These are phyloP conservation scores for Suillus clintonianus DNA, from an alignment of 768 basidiomycete genomes.

Conservation along the genomic window DNA sequence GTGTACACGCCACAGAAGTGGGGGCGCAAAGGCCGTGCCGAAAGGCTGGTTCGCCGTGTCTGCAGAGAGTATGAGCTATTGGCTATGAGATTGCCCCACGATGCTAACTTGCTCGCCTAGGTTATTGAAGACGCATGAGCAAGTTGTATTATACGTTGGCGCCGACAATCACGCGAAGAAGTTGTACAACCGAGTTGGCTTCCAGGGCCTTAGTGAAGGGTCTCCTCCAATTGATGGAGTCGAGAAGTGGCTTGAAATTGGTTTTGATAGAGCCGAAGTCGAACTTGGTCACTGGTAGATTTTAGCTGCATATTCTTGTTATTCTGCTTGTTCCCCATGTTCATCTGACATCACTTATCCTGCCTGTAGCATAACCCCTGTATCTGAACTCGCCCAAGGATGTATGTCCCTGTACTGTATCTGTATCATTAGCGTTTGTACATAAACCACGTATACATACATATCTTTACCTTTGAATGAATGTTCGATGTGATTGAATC, in stretches of 20 bases:
- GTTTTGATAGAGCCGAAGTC: slow-evolving; percentile 47
- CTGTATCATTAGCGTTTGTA: not conserved
- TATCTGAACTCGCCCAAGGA: not conserved
- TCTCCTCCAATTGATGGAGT: slow-evolving; percentile 39
- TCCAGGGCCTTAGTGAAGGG: slow-evolving; percentile 43
- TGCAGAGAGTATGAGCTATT: slow-evolving; percentile 39
- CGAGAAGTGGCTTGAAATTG: slow-evolving; percentile 55
- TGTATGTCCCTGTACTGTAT: not conserved
- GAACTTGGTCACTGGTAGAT: slow-evolving; percentile 68
- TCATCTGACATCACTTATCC: not conserved
- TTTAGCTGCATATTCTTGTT: too few species aligned
- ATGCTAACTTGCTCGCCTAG: slow-evolving; percentile 29
- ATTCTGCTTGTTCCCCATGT: not conserved
- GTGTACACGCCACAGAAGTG: slow-evolving; percentile 52
- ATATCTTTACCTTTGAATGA: not conserved
- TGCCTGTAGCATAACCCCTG: not conserved
- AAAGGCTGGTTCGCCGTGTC: slow-evolving; percentile 50
- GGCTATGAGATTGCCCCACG: not conserved
- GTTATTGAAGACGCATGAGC: slow-evolving; percentile 42
- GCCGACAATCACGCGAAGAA: slow-evolving; percentile 50
- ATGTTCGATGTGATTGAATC: not conserved
- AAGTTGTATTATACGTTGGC: slow-evolving; percentile 57
- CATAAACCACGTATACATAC: not conserved
- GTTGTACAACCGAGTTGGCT: slow-evolving; percentile 58
- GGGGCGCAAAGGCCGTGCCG: slow-evolving; percentile 51